Base-by-base conservation (phyloP, 139 green algal genomes). In the Tetraselmis striata region DNA sequence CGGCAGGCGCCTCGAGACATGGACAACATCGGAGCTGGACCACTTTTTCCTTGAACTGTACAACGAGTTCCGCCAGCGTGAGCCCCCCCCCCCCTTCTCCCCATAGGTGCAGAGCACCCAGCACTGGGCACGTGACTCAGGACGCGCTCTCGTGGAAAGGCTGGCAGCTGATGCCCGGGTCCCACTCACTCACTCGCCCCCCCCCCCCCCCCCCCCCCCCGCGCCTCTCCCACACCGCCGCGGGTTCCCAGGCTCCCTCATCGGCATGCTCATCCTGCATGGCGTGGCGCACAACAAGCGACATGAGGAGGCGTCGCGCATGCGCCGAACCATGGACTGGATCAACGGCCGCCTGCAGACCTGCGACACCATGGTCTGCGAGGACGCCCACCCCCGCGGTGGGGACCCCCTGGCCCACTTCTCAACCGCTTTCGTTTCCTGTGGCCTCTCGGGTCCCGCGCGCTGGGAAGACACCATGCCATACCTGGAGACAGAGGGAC, bases 11-110 rank as follows among this genome's bases (percentile, higher is more conserved):
- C 79, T 86, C 29, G 32, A 74, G 2, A 32, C 28, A 22, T 81
- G 79, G 75, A 79, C 28, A 28, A 82, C 75, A 1, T 28, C 74
- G 22, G 32, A 79, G 28, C 79, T 86, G 79, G 31, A 80, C 28
- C 28, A 76, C 30, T 77, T 83, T 29, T 77, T 86, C 23, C 29
- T 81, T 1, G 32, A 77, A 23, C 59, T 86, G 30, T 80, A 74
- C 29, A 23, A 58, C 22, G 67, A 83, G 29, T 75, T 86, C 2
- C 30, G 45, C 5, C 45, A 67, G 18, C 45, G 45, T 67, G 45
- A 67, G 45, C 45, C 5, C 45, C 45, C 45, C 45, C 45, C 18
- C 45, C 45, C n/a, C n/a, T n/a, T n/a, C n/a, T n/a, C n/a, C n/a
- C n/a, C n/a, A n/a, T n/a, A n/a, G n/a, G n/a, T n/a, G n/a, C n/a